Evolutionary conservation across 2,329 filamentous ascomycete species (phyloP).

Genomic region (Exophiala bonariae): DNA sequence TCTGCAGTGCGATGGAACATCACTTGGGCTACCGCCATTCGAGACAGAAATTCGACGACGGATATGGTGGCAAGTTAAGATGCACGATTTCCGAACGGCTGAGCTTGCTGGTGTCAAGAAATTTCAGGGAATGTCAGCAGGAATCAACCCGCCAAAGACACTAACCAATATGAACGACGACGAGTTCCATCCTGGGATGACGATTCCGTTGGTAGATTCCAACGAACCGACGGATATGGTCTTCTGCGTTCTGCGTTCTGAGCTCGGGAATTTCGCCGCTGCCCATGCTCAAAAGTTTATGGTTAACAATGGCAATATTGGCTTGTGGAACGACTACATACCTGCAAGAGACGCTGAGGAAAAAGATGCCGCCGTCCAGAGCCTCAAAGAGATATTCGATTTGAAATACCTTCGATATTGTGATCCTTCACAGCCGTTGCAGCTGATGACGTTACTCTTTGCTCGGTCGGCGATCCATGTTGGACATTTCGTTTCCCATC

Average conservation of each 20-base stretch:
- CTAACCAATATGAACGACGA: slow-evolving; percentile 61
- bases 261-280: slow-evolving; percentile 14
- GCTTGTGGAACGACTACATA: slow-evolving; percentile 1
- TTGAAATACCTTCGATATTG: slow-evolving; percentile 35
- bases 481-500: slow-evolving; percentile 36
- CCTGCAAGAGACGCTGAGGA: slow-evolving; percentile 6
- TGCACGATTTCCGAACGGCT: slow-evolving; percentile 32
- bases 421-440: slow-evolving; percentile 38
- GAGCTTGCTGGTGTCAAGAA: slow-evolving; percentile 29
- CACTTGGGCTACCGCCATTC: slow-evolving; percentile 58
- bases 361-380: slow-evolving; percentile 28
- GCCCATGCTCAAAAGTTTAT: background rate
- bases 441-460: slow-evolving; percentile 42
- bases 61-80: slow-evolving; percentile 63
- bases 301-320: slow-evolving; percentile 1
- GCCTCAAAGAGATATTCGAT: slow-evolving; percentile 34
- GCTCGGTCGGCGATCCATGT: slow-evolving; percentile 43
- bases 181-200: slow-evolving; percentile 51
- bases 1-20: slow-evolving; percentile 62
- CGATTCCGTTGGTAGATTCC: slow-evolving; percentile 9
- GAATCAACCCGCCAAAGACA: slow-evolving; percentile 30
- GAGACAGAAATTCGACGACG: slow-evolving; percentile 66
- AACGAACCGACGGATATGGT: slow-evolving; percentile 20
- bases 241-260: slow-evolving; percentile 12
- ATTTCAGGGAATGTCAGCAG: slow-evolving; percentile 24